phyloP scores from a whole-genome alignment of 1,284 basidiomycete genomes.

The Cutaneotrichosporon sp. region DNA sequence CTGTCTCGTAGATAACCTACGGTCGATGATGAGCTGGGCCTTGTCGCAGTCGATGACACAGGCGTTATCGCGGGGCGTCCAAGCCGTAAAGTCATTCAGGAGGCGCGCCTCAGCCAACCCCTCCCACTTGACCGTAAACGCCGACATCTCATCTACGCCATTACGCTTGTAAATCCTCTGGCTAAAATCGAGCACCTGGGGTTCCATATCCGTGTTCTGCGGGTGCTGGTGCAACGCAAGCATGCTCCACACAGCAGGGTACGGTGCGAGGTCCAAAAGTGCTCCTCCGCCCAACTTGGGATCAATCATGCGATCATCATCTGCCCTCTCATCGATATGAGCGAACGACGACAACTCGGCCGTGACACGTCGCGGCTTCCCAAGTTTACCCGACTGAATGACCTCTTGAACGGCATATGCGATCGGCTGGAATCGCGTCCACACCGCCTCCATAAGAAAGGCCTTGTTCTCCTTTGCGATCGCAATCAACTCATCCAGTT shows the following conservation, averaged over 20 bases:
- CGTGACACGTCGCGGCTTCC: slow-evolving; percentile 52
- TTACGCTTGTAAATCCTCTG: slow-evolving; percentile 55
- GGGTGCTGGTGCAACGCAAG: slow-evolving; percentile 74
- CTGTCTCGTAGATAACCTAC: background rate
- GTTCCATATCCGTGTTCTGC: slow-evolving; percentile 61
- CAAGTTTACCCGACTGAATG: slow-evolving; percentile 45
- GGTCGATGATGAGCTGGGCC: slow-evolving; percentile 10
- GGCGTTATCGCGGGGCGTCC: slow-evolving; percentile 8
- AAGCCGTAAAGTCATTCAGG: slow-evolving; percentile 12
- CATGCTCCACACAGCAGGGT: slow-evolving; percentile 79
- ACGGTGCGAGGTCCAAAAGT: slow-evolving; percentile 77
- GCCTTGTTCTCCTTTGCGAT: slow-evolving; percentile 72
- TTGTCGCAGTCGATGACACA: slow-evolving; percentile 11
- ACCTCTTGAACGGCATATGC: slow-evolving; percentile 47
- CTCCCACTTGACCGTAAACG: slow-evolving; percentile 67
- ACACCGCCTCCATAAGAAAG: slow-evolving; percentile 75
- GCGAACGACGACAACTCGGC: slow-evolving; percentile 62
- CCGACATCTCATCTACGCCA: slow-evolving; percentile 74
- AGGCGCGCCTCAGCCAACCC: slow-evolving; percentile 28
- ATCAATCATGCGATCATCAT: slow-evolving; percentile 59
- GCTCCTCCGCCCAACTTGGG: slow-evolving; percentile 81
- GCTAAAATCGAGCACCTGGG: slow-evolving; percentile 37
- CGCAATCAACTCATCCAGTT: slow-evolving; percentile 61
- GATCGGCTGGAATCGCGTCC: slow-evolving; percentile 53
- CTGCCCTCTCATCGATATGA: slow-evolving; percentile 62